Conservation (phyloP, 192 early-diverging fungal genomes). For the Coemansia sp. region DNA sequence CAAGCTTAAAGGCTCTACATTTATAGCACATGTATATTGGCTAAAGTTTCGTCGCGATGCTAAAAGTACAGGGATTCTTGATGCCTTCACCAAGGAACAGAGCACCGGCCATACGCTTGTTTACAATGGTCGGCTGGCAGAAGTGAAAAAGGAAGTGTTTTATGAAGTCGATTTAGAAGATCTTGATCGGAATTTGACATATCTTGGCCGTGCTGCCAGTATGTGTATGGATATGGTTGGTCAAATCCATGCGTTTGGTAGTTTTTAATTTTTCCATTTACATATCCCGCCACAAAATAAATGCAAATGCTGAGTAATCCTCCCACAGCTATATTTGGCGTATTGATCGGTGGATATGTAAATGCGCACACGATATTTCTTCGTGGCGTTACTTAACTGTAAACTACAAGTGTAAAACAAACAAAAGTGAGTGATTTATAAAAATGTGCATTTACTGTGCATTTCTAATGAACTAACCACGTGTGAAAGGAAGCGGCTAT, state of each 20-base stretch:
- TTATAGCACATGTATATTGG: conserved; percentile 34
- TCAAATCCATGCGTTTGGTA: conserved; percentile 41
- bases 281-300: neutral
- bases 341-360: neutral
- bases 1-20: conserved; percentile 9
- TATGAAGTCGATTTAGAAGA: conserved; percentile 22
- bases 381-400: neutral
- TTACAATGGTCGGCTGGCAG: conserved; percentile 33
- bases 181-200: conserved; percentile 6
- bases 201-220: conserved; percentile 21
- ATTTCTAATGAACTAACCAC: conserved; percentile 8
- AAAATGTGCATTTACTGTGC: neutral
- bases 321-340: neutral
- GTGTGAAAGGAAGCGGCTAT: neutral
- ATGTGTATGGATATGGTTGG: conserved; percentile 36
- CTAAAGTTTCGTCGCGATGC: conserved; percentile 29
- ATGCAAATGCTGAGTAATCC: neutral
- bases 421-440: too few species aligned
- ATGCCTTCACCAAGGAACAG: conserved; percentile 40
- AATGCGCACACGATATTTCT: conserved; percentile 2
- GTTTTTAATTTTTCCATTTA: conserved; percentile 3
- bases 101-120: conserved; percentile 41
- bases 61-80: conserved; percentile 34
- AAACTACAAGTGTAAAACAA: too few species aligned
- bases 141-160: conserved; percentile 32